These are phyloP conservation scores for Sporothrix brunneoviolacea DNA, from an alignment of 2,329 filamentous ascomycete species.

Conservation along the genomic window DNA sequence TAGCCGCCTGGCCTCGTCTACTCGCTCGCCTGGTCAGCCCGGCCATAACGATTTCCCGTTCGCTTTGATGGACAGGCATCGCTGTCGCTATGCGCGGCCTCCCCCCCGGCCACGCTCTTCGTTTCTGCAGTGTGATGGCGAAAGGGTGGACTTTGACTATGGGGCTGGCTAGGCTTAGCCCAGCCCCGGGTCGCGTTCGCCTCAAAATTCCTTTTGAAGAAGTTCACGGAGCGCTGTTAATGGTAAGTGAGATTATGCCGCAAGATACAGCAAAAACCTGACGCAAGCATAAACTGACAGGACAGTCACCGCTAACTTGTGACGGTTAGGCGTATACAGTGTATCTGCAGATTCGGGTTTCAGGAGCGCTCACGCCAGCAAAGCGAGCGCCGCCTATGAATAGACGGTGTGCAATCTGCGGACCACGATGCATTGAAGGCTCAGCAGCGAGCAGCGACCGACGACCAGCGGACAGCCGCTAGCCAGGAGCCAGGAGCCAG, in stretches of 20 bases:
- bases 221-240: too few species aligned
- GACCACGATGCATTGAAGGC: neutral
- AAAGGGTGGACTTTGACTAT: neutral
- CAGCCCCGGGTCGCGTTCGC: too few species aligned
- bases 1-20: too few species aligned
- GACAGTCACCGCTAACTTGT: neutral
- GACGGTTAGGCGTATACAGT: neutral
- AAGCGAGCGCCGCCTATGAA: neutral
- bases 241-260: too few species aligned
- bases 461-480: neutral
- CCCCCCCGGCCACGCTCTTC: neutral
- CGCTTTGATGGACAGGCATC: constrained; percentile 1
- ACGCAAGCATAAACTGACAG: too few species aligned
- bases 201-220: too few species aligned
- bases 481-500: neutral
- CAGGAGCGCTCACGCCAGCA: neutral
- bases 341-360: neutral
- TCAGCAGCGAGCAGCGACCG: neutral
- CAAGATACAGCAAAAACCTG: too few species aligned
- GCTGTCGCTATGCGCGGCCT: constrained; percentile 2
- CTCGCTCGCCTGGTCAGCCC: neutral
- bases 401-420: constrained; percentile 3
- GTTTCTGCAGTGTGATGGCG: neutral
- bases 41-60: neutral
- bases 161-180: too few species aligned